A percentile compares a stretch with the other conserved stretches of the same genome.
These are phyloP conservation scores for Phallus indusiatus DNA, from an alignment of 768 basidiomycete genomes.

Conservation along the genomic window DNA sequence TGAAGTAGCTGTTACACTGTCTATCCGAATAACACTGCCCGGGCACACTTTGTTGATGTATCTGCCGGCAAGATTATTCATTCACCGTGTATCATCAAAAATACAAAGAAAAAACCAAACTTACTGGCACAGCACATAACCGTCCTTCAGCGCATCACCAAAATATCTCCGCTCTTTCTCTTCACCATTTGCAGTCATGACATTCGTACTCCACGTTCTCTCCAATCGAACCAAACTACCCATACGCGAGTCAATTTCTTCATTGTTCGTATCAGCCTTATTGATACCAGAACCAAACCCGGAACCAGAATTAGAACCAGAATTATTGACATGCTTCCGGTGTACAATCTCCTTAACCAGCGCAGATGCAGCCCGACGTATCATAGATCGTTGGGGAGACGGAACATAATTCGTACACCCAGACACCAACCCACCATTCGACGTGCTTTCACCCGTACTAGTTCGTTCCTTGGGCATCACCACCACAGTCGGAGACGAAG, in stretches of 20 bases:
- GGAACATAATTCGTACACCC: not conserved
- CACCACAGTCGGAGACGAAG: not conserved
- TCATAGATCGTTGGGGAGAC: slow-evolving; percentile 45
- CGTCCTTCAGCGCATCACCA: slow-evolving; percentile 69
- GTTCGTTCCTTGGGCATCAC: not conserved
- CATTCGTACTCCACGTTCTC: slow-evolving; percentile 63
- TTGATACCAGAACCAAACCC: not conserved
- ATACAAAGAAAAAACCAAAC: slow-evolving; percentile 27
- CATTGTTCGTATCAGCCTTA: slow-evolving; percentile 40
- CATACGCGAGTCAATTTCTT: slow-evolving; percentile 64
- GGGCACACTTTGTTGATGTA: slow-evolving; percentile 72
- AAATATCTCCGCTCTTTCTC: slow-evolving; percentile 70
- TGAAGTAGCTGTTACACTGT: slow-evolving; percentile 46
- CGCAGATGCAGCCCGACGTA: slow-evolving; percentile 53
- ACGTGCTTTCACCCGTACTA: not conserved
- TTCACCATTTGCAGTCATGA: slow-evolving; percentile 47
- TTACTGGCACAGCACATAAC: slow-evolving; percentile 84
- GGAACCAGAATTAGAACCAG: not conserved
- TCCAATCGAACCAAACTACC: slow-evolving; percentile 56
- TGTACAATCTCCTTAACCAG: slow-evolving; percentile 60
- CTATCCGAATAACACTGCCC: slow-evolving; percentile 48
- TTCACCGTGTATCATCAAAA: slow-evolving; percentile 15
- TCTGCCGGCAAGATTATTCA: slow-evolving; percentile 31
- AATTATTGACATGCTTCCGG: slow-evolving; percentile 26
- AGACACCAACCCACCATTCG: not conserved